These are phyloP conservation scores for Geranomyces michiganensis DNA, from an alignment of 192 early-diverging fungal species.

Conservation along the genomic window DNA sequence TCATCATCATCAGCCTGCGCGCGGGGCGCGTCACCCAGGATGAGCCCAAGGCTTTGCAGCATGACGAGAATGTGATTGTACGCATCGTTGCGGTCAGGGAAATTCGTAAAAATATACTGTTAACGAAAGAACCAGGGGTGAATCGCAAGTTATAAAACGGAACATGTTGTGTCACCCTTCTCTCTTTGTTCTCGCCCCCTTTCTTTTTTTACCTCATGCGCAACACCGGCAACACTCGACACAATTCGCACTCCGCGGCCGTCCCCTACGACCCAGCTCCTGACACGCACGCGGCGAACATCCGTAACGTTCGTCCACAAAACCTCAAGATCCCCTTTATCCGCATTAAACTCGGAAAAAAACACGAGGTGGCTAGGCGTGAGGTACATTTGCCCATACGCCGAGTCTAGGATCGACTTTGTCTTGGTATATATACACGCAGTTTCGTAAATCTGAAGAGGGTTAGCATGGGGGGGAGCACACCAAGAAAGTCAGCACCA, in stretches of 20 bases:
- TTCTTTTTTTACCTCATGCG: conserved; percentile 5
- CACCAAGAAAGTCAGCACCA: too few species aligned
- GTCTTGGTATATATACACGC: conserved; percentile 18
- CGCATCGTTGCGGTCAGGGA: conserved; percentile 6
- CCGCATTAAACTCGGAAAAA: conserved; percentile 3
- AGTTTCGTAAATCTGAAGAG: conserved; percentile 3
- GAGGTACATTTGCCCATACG: conserved; percentile 14
- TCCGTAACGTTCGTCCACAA: background rate
- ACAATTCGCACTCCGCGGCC: conserved; percentile 15
- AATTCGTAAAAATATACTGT: conserved; percentile 24
- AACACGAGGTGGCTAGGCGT: conserved; percentile 12
- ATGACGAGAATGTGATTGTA: background rate
- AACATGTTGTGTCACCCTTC: too few species aligned
- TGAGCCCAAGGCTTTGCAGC: background rate
- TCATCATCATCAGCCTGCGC: background rate
- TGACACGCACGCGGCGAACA: conserved; percentile 11
- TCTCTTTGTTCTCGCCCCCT: too few species aligned
- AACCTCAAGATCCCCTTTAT: background rate
- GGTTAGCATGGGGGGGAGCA: too few species aligned
- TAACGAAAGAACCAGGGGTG: background rate
- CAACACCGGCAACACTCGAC: background rate
- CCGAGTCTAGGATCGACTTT: conserved; percentile 14
- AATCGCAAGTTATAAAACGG: background rate
- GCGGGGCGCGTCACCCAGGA: background rate
- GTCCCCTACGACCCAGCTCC: conserved; percentile 17